A percentile compares a stretch with the other conserved stretches of the same genome.
These are phyloP conservation scores for Paragyromitra xinjiangensis DNA, from an alignment of 495 filamentous ascomycete genomes.

Conservation along the genomic window DNA sequence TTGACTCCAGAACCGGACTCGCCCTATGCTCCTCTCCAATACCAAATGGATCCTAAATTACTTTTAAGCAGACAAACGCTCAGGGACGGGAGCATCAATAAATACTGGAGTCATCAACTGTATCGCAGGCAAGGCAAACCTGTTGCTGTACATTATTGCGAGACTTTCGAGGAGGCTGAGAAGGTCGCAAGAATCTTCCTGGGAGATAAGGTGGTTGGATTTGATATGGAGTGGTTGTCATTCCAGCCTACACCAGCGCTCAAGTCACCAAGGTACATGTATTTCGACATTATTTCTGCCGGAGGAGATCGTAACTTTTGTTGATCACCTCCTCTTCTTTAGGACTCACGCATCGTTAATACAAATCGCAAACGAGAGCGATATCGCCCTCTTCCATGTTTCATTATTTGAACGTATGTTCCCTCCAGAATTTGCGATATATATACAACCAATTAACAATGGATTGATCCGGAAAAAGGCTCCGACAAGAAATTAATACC, in stretches of 20 bases:
- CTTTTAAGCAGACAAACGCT: conserved; percentile 23
- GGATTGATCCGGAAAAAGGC: conserved; percentile 59
- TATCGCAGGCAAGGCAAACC: conserved; percentile 66
- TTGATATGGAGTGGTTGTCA: conserved; percentile 85
- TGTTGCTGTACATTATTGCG: conserved; percentile 80
- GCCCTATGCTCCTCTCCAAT: conserved; percentile 49
- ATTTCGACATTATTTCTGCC: conserved; percentile 4
- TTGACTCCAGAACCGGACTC: conserved; percentile 11
- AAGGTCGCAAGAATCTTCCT: conserved; percentile 72
- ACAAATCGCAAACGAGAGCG: conserved; percentile 79
- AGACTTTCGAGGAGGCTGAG: conserved; percentile 71
- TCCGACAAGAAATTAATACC: conserved; percentile 67
- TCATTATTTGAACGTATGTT: conserved; percentile 59
- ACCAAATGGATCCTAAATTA: conserved; percentile 32
- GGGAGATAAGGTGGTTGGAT: conserved; percentile 74
- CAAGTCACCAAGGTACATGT: conserved; percentile 38
- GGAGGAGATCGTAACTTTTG: conserved; percentile 56
- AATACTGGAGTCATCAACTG: conserved; percentile 73
- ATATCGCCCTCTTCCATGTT: conserved; percentile 84
- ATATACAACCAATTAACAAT: conserved; percentile 57
- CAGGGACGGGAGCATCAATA: conserved; percentile 26
- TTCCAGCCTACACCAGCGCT: not conserved
- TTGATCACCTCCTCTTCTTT: conserved; percentile 58
- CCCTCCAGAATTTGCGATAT: not conserved
- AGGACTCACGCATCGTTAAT: conserved; percentile 77